A percentile compares a stretch with the other conserved stretches of the same genome.
These are phyloP conservation scores for Colletotrichum sp. DNA, from an alignment of 2,329 filamentous ascomycete species.

Conservation along the genomic window DNA sequence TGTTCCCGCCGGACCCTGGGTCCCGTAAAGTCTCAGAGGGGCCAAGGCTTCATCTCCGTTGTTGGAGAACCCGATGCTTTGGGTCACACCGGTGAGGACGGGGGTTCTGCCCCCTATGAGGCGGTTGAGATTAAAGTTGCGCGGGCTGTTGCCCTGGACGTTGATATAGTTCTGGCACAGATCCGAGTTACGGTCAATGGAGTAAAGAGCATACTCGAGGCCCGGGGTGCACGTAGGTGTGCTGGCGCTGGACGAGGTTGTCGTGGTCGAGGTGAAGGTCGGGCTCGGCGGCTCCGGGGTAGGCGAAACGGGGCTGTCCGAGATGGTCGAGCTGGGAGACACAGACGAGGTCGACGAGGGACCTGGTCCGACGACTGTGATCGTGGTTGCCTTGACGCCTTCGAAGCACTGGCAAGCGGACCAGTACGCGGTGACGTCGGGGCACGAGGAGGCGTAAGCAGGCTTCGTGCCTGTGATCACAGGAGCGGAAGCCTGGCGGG, in stretches of 20 bases:
- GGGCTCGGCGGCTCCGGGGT: background rate
- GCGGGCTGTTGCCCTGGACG: background rate
- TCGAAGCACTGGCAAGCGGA: conserved; percentile 25
- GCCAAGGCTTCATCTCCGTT: background rate
- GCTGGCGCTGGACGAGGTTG: background rate
- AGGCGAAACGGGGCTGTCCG: background rate
- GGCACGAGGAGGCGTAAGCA: conserved; percentile 22
- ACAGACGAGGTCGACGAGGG: background rate
- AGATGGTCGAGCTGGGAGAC: background rate
- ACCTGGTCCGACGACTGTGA: conserved; percentile 13
- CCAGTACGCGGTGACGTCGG: conserved; percentile 21
- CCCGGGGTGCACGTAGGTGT: conserved; percentile 8
- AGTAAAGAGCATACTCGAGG: conserved; percentile 11
- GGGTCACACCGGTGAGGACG: background rate
- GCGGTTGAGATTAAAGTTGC: background rate
- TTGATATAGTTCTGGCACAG: background rate
- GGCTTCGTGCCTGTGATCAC: conserved; percentile 8
- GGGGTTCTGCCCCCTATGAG: background rate
- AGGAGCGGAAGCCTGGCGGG: background rate
- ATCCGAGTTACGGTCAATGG: background rate
- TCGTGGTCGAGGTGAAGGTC: background rate
- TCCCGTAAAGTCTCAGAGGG: background rate
- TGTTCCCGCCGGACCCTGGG: background rate
- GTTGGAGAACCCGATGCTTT: background rate
- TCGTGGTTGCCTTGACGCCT: conserved; percentile 16